A percentile compares a stretch with the other conserved stretches of the same genome.
These are phyloP conservation scores for Fraxinus sp. DNA, from an alignment of 305 asterid genomes.

Conservation along the genomic window DNA sequence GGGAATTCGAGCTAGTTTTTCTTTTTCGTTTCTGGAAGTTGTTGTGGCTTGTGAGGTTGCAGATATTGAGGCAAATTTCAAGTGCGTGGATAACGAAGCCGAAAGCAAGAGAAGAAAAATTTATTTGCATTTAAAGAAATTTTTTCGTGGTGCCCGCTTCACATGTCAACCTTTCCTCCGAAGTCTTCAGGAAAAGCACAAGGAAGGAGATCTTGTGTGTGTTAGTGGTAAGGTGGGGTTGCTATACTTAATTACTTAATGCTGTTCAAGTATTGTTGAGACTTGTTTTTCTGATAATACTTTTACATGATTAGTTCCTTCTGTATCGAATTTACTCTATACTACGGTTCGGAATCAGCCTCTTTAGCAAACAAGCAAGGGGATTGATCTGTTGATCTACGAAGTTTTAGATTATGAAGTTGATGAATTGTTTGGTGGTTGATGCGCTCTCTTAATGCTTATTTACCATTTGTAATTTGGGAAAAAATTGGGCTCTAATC, in stretches of 20 bases:
- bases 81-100: constrained; percentile 38
- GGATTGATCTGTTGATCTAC: no score
- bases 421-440: background rate
- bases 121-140: constrained; percentile 82
- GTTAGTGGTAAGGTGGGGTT: constrained; percentile 92
- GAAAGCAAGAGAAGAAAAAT: constrained; percentile 49
- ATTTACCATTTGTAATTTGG: background rate
- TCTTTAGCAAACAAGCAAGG: no score
- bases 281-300: background rate
- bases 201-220: constrained; percentile 77
- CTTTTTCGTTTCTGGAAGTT: constrained; percentile 85
- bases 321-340: background rate
- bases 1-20: constrained; percentile 75
- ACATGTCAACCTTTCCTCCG: constrained; percentile 72
- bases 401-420: background rate
- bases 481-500: background rate
- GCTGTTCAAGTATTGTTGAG: background rate
- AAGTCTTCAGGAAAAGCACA: constrained; percentile 79
- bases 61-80: constrained; percentile 38
- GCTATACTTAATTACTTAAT: constrained; percentile 3
- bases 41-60: constrained; percentile 81
- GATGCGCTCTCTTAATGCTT: background rate
- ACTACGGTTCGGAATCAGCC: no score
- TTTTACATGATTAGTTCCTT: constrained; percentile 5
- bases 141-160: constrained; percentile 91